Evolutionary conservation across 1,284 basidiomycete genomes (phyloP), one percentile per base, ranked within the genome.

Genomic region (Cystobasidium slooffiae): DNA sequence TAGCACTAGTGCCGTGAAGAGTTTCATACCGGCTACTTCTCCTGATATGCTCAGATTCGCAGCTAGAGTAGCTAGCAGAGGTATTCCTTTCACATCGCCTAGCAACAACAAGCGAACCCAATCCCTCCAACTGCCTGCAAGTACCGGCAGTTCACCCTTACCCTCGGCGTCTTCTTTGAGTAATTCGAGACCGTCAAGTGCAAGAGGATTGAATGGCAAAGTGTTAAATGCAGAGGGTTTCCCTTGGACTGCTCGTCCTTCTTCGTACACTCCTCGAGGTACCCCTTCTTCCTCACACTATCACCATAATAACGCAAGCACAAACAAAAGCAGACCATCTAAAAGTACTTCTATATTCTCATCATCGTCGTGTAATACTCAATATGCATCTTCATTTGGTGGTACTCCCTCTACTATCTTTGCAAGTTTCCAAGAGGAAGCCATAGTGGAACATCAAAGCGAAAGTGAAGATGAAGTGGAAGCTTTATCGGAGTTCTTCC

Each of bases 231-330:
- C 56, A n/a, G 64, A 66, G 53, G 64, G 64, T 1, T 66, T 66
- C 20, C 64, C 64, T 53, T 66, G 64, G 64, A 66, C 64, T 66
- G 64, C 64, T 31, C 52, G 64, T 52, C 64, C 64, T 20, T 66
- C 64, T 31, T 52, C 64, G 6, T 51, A 53, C n/a, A 22, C n/a
- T 1, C 64, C 64, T 56, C 47, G 47, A 3, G 1, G 16, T 3
- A 16, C 47, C 2, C 47, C 14, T 6, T 14, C 47, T 63, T 22
- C n/a, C 16, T 59, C 56, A 6, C 16, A 31, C 5, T 18, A 24
- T 43, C 4, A n/a, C 12, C n/a, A n/a, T 10, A 58, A 37, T 9
- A 37, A 10, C 41, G 16, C 56, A 59, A 31, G 31, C 31, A 31
- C 31, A 31, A 31, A 5, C 31, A 31, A 5, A 31, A 31, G 31